phyloP scores from a whole-genome alignment of 352 stramenopile genomes.

The Phytopythium sindhum region DNA sequence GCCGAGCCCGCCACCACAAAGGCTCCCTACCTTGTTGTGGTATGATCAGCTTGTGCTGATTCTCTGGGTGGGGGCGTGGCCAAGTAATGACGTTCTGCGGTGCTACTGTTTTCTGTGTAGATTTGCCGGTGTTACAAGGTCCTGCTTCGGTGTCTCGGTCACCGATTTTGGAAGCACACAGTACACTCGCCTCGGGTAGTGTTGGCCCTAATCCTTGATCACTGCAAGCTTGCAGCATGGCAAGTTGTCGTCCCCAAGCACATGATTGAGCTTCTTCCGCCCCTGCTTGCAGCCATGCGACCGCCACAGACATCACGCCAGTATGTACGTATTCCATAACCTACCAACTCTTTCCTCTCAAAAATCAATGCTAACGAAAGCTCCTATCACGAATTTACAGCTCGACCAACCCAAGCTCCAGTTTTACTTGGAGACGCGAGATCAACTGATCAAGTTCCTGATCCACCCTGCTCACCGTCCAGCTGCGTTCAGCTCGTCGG shows the following conservation, averaged over 20 bases:
- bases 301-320: constrained; percentile 49
- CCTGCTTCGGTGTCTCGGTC: constrained; percentile 65
- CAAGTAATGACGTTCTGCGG: background rate
- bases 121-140: constrained; percentile 80
- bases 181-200: constrained; percentile 65
- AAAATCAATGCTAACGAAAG: background rate
- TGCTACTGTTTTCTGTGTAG: constrained; percentile 21
- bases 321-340: background rate
- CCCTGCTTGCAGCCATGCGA: constrained; percentile 64
- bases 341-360: background rate
- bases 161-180: constrained; percentile 84
- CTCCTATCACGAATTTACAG: constrained; percentile 12
- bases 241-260: constrained; percentile 79
- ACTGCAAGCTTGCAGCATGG: constrained; percentile 62
- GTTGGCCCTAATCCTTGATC: constrained; percentile 63
- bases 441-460: constrained; percentile 54
- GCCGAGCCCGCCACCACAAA: constrained; percentile 60
- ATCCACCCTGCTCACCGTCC: constrained; percentile 42
- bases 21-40: constrained; percentile 72
- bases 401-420: constrained; percentile 42
- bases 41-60: constrained; percentile 18
- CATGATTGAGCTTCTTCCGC: constrained; percentile 68
- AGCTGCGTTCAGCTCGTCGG: constrained; percentile 44
- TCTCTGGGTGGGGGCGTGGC: background rate
- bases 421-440: constrained; percentile 60